Conservation (phyloP, 1,284 basidiomycete genomes). For the Crocinoboletus sp. region DNA sequence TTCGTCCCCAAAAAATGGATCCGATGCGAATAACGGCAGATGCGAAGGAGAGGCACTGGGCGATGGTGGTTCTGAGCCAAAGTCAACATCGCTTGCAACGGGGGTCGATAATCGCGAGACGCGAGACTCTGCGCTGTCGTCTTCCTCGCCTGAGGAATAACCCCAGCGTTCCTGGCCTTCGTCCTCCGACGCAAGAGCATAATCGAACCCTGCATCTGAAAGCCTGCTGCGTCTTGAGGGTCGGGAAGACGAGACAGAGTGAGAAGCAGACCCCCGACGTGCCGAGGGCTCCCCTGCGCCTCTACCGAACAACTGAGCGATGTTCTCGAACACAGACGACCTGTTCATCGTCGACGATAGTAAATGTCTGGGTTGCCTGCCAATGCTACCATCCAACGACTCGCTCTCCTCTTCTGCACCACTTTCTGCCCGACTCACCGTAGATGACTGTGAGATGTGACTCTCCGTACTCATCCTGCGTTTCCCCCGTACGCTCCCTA, state of each 20-base stretch:
- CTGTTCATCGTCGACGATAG: conserved; percentile 41
- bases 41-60: conserved; percentile 43
- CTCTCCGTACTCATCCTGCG: conserved; percentile 48
- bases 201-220: conserved; percentile 56
- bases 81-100: conserved; percentile 56
- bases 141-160: conserved; percentile 73
- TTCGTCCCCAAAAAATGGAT: conserved; percentile 78
- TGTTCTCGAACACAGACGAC: conserved; percentile 59
- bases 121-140: conserved; percentile 34
- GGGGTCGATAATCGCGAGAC: conserved; percentile 32
- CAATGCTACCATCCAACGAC: conserved; percentile 21
- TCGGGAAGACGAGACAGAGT: conserved; percentile 47
- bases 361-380: conserved; percentile 29
- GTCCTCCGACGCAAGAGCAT: conserved; percentile 50
- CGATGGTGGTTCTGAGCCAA: conserved; percentile 64
- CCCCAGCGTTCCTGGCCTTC: conserved; percentile 70
- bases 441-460: conserved; percentile 37
- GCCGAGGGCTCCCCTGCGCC: conserved; percentile 37
- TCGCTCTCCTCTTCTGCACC: conserved; percentile 26
- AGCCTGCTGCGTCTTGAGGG: conserved; percentile 49
- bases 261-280: conserved; percentile 53
- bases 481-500: conserved; percentile 30
- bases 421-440: conserved; percentile 19
- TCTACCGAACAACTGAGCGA: conserved; percentile 66
- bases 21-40: conserved; percentile 64